Conservation (phyloP, 2,329 filamentous ascomycete genomes). For the Stachybotrys elegans region DNA sequence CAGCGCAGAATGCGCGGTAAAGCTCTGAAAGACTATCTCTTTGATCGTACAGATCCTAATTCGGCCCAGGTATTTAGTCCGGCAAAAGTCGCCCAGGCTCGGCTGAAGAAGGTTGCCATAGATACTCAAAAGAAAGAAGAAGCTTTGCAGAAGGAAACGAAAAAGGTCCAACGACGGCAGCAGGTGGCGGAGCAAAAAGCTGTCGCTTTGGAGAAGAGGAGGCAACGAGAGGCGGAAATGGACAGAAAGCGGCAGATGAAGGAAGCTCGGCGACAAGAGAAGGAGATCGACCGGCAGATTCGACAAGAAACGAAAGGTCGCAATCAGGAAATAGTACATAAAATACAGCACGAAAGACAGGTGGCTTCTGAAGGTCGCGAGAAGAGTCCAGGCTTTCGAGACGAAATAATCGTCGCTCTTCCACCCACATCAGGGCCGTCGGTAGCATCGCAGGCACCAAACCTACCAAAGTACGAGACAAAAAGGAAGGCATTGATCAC, state of each 20-base stretch:
- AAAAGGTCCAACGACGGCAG: slow-evolving; percentile 1
- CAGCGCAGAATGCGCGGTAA: slow-evolving; percentile 1
- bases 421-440: slow-evolving; percentile 1
- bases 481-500: slow-evolving; percentile 1
- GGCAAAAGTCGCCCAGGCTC: not conserved
- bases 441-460: slow-evolving; percentile 1
- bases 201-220: slow-evolving; percentile 1
- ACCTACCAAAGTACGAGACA: not conserved
- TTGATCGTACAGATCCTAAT: slow-evolving; percentile 1
- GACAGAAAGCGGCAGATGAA: slow-evolving; percentile 1
- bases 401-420: slow-evolving; percentile 1
- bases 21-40: slow-evolving; percentile 1
- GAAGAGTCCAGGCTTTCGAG: slow-evolving; percentile 1
- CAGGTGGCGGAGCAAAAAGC: not conserved
- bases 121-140: slow-evolving; percentile 1
- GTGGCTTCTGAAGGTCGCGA: slow-evolving; percentile 1
- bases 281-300: slow-evolving; percentile 1
- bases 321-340: slow-evolving; percentile 1
- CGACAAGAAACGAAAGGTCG: not conserved
- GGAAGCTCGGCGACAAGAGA: slow-evolving; percentile 1
- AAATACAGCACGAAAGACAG: slow-evolving; percentile 1
- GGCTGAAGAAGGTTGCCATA: slow-evolving; percentile 1
- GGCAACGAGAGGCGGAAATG: slow-evolving; percentile 1
- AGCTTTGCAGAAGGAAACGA: not conserved
- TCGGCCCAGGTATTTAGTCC: slow-evolving; percentile 1